Evolutionary conservation across 768 basidiomycete genomes (phyloP).

Genomic region (Tremella yokohamensis): DNA sequence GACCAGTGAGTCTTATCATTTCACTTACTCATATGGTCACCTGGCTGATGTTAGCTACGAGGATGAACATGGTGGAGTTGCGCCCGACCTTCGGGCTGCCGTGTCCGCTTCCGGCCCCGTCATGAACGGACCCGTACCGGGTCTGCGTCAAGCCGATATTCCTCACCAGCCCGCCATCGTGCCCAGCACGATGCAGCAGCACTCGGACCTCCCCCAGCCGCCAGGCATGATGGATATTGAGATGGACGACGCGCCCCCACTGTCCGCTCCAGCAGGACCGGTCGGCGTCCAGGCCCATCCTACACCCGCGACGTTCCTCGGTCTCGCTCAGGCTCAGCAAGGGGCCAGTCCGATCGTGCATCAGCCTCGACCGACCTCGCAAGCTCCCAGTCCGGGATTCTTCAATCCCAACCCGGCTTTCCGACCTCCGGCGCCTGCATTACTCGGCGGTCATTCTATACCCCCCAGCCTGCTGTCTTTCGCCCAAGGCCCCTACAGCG

Average conservation of each 20-base stretch:
- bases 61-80: conserved; percentile 48
- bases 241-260: conserved; percentile 39
- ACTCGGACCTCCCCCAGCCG: conserved; percentile 28
- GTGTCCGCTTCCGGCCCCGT: conserved; percentile 10
- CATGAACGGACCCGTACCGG: not conserved
- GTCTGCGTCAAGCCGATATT: not conserved
- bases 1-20: conserved; percentile 45
- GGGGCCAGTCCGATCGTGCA: not conserved
- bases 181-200: not conserved
- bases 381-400: conserved; percentile 32
- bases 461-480: conserved; percentile 41
- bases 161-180: not conserved
- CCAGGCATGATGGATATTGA: conserved; percentile 52
- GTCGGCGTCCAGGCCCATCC: not conserved
- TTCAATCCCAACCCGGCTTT: conserved; percentile 16
- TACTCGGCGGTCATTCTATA: conserved; percentile 26
- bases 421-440: conserved; percentile 16
- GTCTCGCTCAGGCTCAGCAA: no score
- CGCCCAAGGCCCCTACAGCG: conserved; percentile 16
- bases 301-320: not conserved
- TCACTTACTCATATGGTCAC: conserved; percentile 13
- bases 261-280: not conserved
- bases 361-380: conserved; percentile 2
- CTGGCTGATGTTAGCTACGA: conserved; percentile 41
- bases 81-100: conserved; percentile 39